Evolutionary conservation across 2,329 filamentous ascomycete genomes (phyloP), one percentile per base, ranked within the genome.

Genomic region (Fusarium ambrosium): DNA sequence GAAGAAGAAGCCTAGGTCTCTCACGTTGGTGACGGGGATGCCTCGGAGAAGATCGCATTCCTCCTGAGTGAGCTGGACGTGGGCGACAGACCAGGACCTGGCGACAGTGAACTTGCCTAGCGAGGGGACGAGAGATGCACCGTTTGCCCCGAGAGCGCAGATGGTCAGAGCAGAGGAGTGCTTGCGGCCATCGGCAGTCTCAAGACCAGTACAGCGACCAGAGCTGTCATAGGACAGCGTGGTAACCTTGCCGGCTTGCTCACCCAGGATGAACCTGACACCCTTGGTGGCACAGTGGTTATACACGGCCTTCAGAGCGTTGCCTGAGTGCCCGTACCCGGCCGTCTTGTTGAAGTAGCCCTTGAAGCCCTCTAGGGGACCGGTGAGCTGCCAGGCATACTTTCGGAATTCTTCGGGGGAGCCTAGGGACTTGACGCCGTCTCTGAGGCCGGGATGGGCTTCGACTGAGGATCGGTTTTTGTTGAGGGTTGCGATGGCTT

Each of bases 21-120:
- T 56, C 7, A 66, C 56, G 20, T 69, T 69, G 43, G 53, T 55
- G 18, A 69, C 67, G 14, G 67, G 67, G 11, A 69, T 45, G 20
- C 67, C 62, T 14, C 67, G 62, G 27, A 69, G 29, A 16, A 69
- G 32, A 18, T 69, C 56, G 11, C 67, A 69, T 37, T 69, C 67
- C 10, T 61, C 45, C 37, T 66, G 37, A 1, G 62, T 66, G 36
- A 69, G 66, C 22, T 66, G 62, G 39, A 69, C 34, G 39, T 69
- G 66, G n/a, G 66, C 66, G 22, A 69, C 62, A 4, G 66, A 69
- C 66, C 62, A 69, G 9, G 55, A 60, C 32, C 62, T 59, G 27
- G 56, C 62, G 16, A 66, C 56, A 4, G 56, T 37, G 14, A 58
- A 66, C 45, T 45, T 66, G 18, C 43, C 43, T 2, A 66, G 45